Evolutionary conservation across 495 filamentous ascomycete species (phyloP).

Genomic region (Penicillium flavigenum): DNA sequence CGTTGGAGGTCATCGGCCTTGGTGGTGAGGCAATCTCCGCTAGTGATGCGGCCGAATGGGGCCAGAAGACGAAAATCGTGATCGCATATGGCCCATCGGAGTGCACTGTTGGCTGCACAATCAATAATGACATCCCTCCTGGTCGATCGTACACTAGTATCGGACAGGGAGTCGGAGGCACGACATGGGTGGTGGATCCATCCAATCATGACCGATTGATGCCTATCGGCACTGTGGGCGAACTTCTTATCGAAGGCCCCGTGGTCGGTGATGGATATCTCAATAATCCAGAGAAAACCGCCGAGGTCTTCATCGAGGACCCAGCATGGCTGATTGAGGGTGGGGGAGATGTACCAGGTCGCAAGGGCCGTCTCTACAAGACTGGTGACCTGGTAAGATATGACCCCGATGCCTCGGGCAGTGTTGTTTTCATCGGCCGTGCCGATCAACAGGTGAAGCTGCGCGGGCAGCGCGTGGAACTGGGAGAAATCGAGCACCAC

Average conservation of each 20-base stretch:
- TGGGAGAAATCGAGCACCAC: slow-evolving; percentile 36
- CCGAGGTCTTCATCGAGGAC: slow-evolving; percentile 43
- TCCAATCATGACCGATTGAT: slow-evolving; percentile 28
- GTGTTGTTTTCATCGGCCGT: slow-evolving; percentile 15
- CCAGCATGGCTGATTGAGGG: slow-evolving; percentile 24
- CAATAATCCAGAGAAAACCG: slow-evolving; percentile 44
- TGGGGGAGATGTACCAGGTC: slow-evolving; percentile 5
- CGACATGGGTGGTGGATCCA: slow-evolving; percentile 34
- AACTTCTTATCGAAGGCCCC: slow-evolving; percentile 17
- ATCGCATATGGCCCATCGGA: slow-evolving; percentile 43
- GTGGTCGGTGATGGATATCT: slow-evolving; percentile 46
- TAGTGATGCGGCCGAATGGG: slow-evolving; percentile 23
- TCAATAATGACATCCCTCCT: slow-evolving; percentile 11
- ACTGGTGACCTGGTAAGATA: slow-evolving; percentile 24
- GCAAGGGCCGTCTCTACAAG: slow-evolving; percentile 22
- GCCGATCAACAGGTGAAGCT: slow-evolving; percentile 29
- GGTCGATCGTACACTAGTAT: slow-evolving; percentile 23
- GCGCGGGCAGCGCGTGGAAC: slow-evolving; percentile 39
- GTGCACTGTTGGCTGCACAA: slow-evolving; percentile 22
- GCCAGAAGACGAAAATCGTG: slow-evolving; percentile 14
- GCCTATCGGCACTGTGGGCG: slow-evolving; percentile 40
- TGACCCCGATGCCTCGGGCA: slow-evolving; percentile 14
- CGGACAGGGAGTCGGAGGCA: slow-evolving; percentile 24
- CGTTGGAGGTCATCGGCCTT: slow-evolving; percentile 23
- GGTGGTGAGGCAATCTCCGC: slow-evolving; percentile 25